These are phyloP conservation scores for Pichia paraexigua DNA, from an alignment of 805 yeast species.

Conservation along the genomic window DNA sequence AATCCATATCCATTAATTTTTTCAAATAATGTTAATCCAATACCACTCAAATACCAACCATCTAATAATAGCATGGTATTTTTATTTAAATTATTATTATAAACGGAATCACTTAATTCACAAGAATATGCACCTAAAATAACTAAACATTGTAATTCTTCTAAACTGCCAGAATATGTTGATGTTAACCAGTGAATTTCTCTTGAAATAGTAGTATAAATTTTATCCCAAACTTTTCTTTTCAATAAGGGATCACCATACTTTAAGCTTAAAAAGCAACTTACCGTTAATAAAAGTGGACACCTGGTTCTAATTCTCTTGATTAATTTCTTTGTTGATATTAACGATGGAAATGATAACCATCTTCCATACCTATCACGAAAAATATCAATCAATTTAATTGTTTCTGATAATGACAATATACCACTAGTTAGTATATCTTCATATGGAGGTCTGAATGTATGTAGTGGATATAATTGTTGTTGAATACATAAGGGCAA, in stretches of 20 bases:
- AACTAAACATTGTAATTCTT: slow-evolving; percentile 61
- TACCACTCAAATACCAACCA: slow-evolving; percentile 60
- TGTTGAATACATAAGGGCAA: slow-evolving; percentile 4
- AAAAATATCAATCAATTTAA: slow-evolving; percentile 47
- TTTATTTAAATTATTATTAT: neutral
- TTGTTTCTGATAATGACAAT: slow-evolving; percentile 39
- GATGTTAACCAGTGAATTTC: slow-evolving; percentile 42
- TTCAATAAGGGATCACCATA: slow-evolving; percentile 35
- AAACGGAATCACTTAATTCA: slow-evolving; percentile 35
- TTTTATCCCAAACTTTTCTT: slow-evolving; percentile 33
- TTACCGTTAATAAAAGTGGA: slow-evolving; percentile 57
- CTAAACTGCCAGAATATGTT: slow-evolving; percentile 38
- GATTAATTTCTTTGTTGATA: slow-evolving; percentile 41
- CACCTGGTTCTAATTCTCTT: slow-evolving; percentile 42
- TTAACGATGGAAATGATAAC: slow-evolving; percentile 59
- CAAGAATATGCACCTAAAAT: slow-evolving; percentile 58
- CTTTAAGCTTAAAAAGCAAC: slow-evolving; percentile 56
- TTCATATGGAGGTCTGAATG: slow-evolving; percentile 8
- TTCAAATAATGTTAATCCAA: slow-evolving; percentile 53
- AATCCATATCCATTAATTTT: slow-evolving; percentile 42
- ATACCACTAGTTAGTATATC: slow-evolving; percentile 48
- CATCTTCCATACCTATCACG: slow-evolving; percentile 66
- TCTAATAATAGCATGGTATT: slow-evolving; percentile 34
- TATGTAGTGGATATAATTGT: slow-evolving; percentile 5
- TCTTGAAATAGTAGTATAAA: slow-evolving; percentile 38